Conservation (phyloP, 108 stramenopile genomes). For the Mediolabrus comicus region DNA sequence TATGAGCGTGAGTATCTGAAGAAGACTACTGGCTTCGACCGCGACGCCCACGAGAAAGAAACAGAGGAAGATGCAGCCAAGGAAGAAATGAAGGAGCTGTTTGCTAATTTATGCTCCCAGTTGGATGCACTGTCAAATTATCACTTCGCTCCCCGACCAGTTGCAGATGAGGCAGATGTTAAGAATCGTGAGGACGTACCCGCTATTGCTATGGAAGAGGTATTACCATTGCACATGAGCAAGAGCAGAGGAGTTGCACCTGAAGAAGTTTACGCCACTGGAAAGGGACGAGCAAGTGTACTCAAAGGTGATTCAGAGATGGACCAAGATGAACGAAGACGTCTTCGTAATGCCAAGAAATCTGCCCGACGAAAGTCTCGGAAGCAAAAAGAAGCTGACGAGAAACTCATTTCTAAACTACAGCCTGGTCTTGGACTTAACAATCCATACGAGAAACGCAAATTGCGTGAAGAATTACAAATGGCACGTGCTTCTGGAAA, state of each 20-base stretch:
- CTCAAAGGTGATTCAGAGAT: constrained; percentile 86
- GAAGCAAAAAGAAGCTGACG: constrained; percentile 83
- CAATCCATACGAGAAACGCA: constrained; percentile 94
- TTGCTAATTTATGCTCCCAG: constrained; percentile 87
- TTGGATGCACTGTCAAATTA: constrained; percentile 97
- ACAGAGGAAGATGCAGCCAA: constrained; percentile 86
- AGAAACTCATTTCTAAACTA: constrained; percentile 85
- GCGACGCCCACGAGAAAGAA: constrained; percentile 73
- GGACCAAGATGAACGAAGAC: constrained; percentile 86
- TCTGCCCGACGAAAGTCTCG: constrained; percentile 86
- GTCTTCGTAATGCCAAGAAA: constrained; percentile 89
- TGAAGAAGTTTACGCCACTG: constrained; percentile 90
- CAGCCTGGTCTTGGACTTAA: constrained; percentile 93
- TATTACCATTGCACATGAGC: constrained; percentile 90
- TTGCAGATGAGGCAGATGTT: constrained; percentile 89
- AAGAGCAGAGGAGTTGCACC: constrained; percentile 89
- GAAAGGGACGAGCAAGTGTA: constrained; percentile 87
- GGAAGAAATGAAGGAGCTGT: constrained; percentile 82
- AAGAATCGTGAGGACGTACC: constrained; percentile 64
- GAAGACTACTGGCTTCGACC: constrained; percentile 84
- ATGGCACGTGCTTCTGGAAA: constrained; percentile 85
- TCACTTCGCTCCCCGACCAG: constrained; percentile 95
- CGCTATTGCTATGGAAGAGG: constrained; percentile 98
- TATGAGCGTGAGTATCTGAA: constrained; percentile 96
- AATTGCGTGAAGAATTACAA: constrained; percentile 79